Evolutionary conservation across 202 grass and related monocot genomes (phyloP), one percentile per base, ranked within the genome.

Genomic region (Panicum hallii): DNA sequence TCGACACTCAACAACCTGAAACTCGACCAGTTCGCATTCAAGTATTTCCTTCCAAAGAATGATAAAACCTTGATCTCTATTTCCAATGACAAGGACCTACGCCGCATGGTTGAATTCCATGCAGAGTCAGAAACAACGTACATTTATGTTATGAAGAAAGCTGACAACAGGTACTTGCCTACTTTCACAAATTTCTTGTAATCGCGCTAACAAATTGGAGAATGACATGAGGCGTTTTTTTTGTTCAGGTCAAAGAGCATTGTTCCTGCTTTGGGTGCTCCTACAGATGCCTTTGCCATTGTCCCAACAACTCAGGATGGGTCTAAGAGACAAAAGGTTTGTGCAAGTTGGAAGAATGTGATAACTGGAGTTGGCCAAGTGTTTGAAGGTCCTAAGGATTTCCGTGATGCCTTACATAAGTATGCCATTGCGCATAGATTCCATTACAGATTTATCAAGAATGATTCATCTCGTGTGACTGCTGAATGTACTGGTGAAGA

Each of bases 11-110:
- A 88, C 85, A 92, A 93, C 77, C 74, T 88, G 56, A 95, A 90
- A 28, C 63, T 80, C 0, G 93, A 97, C 56, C 74, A 86, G 56
- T 89, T 85, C 36, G 75, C 85, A 38, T 92, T 96, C 53, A 99
- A 99, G 78, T 99, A 99, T 85, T 99, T 99, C 79, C 97, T 99
- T 75, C 97, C 97, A 40, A 99, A 84, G 79, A 99, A 99, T 71
- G 94, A 89, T 67, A 93, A 87, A 48, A 96, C 93, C 23, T 87
- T 89, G 70, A 99, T 99, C 75, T 96, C 97, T 74, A 88, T 99
- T 38, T 97, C 97, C 67, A 99, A 96, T 79, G 97, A 99, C 84
- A 99, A 96, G 88, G 97, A 99, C 63, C 77, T 99, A 15, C 77
- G 11, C 16, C 91, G 97, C 63, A 99, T 99, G 97, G 90, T 99